These are phyloP conservation scores for Syzygium aqueum DNA, from an alignment of 345 rosid species.

Conservation along the genomic window DNA sequence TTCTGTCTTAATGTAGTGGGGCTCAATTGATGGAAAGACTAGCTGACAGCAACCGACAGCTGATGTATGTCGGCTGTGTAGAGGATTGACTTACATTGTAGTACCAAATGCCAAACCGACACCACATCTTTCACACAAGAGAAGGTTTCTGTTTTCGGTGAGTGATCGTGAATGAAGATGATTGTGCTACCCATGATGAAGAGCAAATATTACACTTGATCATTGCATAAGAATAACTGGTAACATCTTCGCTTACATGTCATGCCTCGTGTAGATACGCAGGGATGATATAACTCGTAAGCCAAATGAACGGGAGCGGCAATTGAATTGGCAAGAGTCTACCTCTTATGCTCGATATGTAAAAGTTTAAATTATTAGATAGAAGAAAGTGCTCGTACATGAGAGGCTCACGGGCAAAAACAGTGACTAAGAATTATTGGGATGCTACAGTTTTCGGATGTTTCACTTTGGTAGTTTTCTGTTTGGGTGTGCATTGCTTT, in stretches of 20 bases:
- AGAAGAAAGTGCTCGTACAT: not conserved
- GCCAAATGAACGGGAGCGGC: fast-evolving
- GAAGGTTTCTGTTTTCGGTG: not conserved
- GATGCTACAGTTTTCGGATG: not conserved
- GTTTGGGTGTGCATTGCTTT: not conserved
- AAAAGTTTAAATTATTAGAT: not conserved
- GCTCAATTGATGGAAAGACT: not conserved
- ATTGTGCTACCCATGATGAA: not conserved
- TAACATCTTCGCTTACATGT: not conserved
- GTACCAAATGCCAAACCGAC: not conserved
- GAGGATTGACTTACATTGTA: not conserved
- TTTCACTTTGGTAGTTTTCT: not conserved
- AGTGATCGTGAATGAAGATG: not conserved
- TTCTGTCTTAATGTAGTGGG: not conserved
- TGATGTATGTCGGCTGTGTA: not conserved
- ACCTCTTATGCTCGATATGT: not conserved
- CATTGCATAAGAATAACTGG: not conserved
- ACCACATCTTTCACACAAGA: not conserved
- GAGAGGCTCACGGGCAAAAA: not conserved
- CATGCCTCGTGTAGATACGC: fast-evolving
- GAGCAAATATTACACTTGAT: not conserved
- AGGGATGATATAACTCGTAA: not conserved
- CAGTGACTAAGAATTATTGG: not conserved
- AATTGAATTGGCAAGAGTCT: not conserved
- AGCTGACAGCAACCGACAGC: not conserved